Evolutionary conservation across 768 basidiomycete species (phyloP).

Genomic region (Pisolithus marmoratus): DNA sequence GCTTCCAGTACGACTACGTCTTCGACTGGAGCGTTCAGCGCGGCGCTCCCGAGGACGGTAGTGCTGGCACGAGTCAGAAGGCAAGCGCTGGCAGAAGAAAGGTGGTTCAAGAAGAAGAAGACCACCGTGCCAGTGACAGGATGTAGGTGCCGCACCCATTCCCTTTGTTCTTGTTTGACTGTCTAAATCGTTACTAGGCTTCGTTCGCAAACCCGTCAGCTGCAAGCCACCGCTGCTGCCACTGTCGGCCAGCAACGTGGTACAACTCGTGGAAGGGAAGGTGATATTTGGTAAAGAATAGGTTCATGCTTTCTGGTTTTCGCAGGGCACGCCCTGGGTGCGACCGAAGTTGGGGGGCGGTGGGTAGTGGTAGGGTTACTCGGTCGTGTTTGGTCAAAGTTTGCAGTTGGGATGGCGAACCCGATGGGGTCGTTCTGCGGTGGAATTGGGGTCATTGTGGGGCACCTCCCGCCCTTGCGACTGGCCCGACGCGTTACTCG

Average conservation of each 20-base stretch:
- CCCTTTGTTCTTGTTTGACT: constrained; percentile 8
- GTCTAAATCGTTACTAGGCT: constrained; percentile 46
- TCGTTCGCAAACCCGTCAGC: constrained; percentile 82
- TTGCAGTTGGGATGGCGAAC: constrained; percentile 26
- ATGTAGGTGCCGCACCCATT: constrained; percentile 52
- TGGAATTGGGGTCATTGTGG: constrained; percentile 11
- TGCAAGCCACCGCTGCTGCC: constrained; percentile 51
- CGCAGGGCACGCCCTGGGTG: constrained; percentile 38
- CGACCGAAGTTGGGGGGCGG: constrained; percentile 39
- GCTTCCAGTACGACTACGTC: constrained; percentile 99
- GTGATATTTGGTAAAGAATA: constrained; percentile 39
- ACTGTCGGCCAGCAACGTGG: constrained; percentile 42
- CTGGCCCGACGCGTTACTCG: constrained; percentile 10
- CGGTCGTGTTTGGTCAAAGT: constrained; percentile 33
- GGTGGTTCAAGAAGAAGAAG: constrained; percentile 81
- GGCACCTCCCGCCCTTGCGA: constrained; percentile 18
- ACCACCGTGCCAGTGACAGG: constrained; percentile 74
- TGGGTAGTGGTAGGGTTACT: constrained; percentile 29
- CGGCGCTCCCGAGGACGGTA: constrained; percentile 59
- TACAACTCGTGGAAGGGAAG: constrained; percentile 36
- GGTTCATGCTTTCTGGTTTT: constrained; percentile 26
- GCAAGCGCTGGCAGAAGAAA: constrained; percentile 62
- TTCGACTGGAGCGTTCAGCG: constrained; percentile 98
- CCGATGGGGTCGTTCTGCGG: constrained; percentile 7
- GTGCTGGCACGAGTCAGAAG: constrained; percentile 57